phyloP scores from a whole-genome alignment of 768 basidiomycete species.

The Amanita polypyramis region DNA sequence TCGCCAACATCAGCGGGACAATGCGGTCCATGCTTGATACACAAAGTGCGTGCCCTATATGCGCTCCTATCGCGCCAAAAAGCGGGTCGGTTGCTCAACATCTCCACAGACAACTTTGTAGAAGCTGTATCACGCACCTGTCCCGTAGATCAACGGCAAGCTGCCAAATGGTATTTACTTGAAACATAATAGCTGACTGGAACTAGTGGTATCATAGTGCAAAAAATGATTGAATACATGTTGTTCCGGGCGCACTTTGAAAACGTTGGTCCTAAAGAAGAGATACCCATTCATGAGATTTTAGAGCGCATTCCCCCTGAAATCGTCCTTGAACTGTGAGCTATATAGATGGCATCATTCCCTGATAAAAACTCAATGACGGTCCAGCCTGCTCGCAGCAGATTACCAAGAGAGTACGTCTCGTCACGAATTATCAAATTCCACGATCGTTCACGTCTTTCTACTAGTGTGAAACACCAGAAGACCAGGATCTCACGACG shows the following conservation, averaged over 20 bases:
- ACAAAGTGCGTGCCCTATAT: conserved; percentile 34
- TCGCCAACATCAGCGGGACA: conserved; percentile 72
- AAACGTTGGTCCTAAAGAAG: conserved; percentile 59
- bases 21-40: conserved; percentile 73
- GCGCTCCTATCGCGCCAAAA: neutral
- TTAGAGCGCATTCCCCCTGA: conserved; percentile 78
- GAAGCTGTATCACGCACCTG: conserved; percentile 68
- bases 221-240: conserved; percentile 88
- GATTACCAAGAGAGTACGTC: conserved; percentile 54
- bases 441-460: neutral
- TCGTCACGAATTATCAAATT: neutral
- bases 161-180: neutral
- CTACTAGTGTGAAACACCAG: conserved; percentile 4
- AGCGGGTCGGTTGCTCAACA: neutral
- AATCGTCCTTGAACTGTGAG: conserved; percentile 82
- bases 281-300: conserved; percentile 68
- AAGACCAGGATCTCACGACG: no score
- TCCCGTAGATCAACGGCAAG: conserved; percentile 62
- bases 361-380: neutral
- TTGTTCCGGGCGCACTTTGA: conserved; percentile 75
- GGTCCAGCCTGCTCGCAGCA: conserved; percentile 44
- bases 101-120: conserved; percentile 49
- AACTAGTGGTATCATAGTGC: conserved; percentile 57
- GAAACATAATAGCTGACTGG: neutral
- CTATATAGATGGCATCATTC: conserved; percentile 10